Evolutionary conservation across 1,284 basidiomycete genomes (phyloP), one percentile per base, ranked within the genome.

Genomic region (Cystobasidium pallidum): DNA sequence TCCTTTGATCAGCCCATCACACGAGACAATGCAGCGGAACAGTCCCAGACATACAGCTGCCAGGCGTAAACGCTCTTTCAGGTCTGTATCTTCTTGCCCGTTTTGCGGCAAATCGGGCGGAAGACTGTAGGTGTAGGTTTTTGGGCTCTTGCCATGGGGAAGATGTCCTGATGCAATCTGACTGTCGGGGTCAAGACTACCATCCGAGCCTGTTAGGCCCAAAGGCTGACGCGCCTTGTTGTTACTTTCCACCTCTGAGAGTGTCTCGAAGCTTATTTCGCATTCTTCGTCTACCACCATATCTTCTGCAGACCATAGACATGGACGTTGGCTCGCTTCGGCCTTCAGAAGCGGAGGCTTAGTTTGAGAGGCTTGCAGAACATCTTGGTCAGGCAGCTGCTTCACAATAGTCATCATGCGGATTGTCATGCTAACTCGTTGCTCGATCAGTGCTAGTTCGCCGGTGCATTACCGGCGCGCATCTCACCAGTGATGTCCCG

Each of bases 291-390:
- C 68, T 34, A 71, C 21, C 0, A 43, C 51, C 36, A 71, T 24
- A 10, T 63, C 59, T 47, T 77, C 73, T 6, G 71, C 75, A 55
- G 76, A 61, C 77, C 77, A 78, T 0, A 76, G 45, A 57, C 76
- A 74, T 2, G 47, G 34, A 26, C 77, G 71, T 3, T 66, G 21
- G 13, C 62, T 28, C 0, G 77, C 58, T 72, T 66, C 75, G 68
- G 15, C 34, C 47, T 36, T 67, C 61, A 49, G 73, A 70, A 63
- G 70, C 70, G 1, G n/a, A 39, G 39, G 70, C 62, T n/a, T 57
- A 17, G 70, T 66, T 13, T 71, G 66, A 24, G 65, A 65, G 8
- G 70, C 34, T 62, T 75, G 54, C 21, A 63, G 64, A 24, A 72
- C 75, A 72, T 3, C 73, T 32, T 45, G 72, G 58, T 70, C 76